Conservation (phyloP, 2,329 filamentous ascomycete species). For the Arthrobotrys sphaeroides region DNA sequence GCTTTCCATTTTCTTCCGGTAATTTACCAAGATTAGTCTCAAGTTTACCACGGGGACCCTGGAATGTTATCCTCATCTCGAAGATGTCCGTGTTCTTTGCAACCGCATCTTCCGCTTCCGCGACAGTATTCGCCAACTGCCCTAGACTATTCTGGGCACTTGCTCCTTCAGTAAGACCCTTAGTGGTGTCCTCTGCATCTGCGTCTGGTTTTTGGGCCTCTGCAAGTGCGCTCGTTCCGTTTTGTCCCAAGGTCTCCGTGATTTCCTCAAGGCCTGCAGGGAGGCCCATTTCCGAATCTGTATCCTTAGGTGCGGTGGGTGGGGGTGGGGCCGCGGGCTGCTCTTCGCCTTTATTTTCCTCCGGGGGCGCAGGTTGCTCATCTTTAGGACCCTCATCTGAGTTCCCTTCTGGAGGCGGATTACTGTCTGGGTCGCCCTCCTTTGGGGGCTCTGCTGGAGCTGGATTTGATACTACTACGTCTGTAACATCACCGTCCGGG, state of each 20-base stretch:
- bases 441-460: background rate
- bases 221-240: background rate
- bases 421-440: background rate
- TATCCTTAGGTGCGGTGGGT: too few species aligned
- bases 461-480: background rate
- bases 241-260: background rate
- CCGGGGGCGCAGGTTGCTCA: background rate
- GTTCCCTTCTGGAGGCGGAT: background rate
- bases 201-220: background rate
- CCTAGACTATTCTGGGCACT: background rate
- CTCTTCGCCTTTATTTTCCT: background rate
- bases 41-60: slow-evolving; percentile 11
- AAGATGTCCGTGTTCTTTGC: background rate
- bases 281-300: background rate
- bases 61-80: slow-evolving; percentile 15
- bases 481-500: background rate
- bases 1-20: background rate
- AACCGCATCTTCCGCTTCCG: background rate
- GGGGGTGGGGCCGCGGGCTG: too few species aligned
- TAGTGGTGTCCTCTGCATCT: background rate
- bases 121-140: background rate
- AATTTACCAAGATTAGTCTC: slow-evolving; percentile 3
- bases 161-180: background rate
- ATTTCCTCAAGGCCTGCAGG: background rate
- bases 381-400: background rate